phyloP scores from a whole-genome alignment of 106 monocot genomes.

The Gastrodia elata region DNA sequence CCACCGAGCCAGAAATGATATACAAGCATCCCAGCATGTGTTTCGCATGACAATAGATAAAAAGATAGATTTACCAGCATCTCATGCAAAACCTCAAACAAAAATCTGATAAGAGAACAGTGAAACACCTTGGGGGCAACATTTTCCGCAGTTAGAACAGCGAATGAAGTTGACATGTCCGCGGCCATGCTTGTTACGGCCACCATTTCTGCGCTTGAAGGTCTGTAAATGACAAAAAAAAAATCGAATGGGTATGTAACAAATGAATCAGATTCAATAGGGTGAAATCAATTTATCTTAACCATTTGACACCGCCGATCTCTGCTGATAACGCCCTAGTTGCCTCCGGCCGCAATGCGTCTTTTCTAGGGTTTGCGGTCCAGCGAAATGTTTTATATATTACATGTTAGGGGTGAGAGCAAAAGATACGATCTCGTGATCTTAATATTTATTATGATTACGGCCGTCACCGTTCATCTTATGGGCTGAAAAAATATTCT shows the following conservation, averaged over 20 bases:
- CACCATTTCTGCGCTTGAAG: slow-evolving; percentile 76
- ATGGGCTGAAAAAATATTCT: no score
- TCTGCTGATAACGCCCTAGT: neutral
- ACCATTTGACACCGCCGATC: neutral
- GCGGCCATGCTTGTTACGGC: slow-evolving; percentile 77
- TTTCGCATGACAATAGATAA: neutral
- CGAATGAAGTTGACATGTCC: slow-evolving; percentile 74
- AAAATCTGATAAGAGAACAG: neutral
- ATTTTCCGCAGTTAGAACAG: slow-evolving; percentile 79
- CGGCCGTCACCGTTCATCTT: no score
- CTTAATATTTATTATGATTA: no score
- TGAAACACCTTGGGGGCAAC: slow-evolving; percentile 52
- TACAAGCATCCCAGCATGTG: neutral
- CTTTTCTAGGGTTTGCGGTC: neutral
- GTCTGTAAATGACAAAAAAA: slow-evolving; percentile 29
- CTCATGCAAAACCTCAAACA: neutral
- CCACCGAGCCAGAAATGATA: neutral
- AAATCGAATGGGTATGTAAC: no score
- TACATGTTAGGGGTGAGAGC: no score
- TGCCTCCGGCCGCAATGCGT: neutral
- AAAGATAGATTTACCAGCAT: no score
- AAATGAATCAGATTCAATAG: neutral
- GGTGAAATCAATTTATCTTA: neutral
- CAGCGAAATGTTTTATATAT: neutral
- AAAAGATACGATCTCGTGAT: neutral